These are phyloP conservation scores for Mediolabrus comicus DNA, from an alignment of 108 stramenopile species.

Conservation along the genomic window DNA sequence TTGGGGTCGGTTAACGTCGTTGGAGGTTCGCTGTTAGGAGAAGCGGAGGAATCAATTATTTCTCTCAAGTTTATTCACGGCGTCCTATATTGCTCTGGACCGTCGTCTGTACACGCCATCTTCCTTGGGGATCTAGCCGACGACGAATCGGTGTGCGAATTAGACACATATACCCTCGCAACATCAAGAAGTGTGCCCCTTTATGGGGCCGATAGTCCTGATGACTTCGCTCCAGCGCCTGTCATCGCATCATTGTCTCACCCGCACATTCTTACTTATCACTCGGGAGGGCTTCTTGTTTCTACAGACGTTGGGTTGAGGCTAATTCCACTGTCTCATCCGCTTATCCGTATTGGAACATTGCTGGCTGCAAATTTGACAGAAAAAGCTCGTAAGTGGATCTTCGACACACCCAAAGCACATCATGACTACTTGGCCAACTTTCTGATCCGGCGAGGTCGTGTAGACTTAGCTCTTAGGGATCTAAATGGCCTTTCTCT, in stretches of 20 bases:
- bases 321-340: slow-evolving; percentile 59
- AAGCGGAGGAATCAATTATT: slow-evolving; percentile 42
- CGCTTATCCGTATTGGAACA: slow-evolving; percentile 72
- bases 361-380: slow-evolving; percentile 64
- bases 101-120: slow-evolving; percentile 62
- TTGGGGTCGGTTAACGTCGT: slow-evolving; percentile 58
- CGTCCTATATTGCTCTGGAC: slow-evolving; percentile 70
- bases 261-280: slow-evolving; percentile 76
- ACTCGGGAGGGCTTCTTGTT: slow-evolving; percentile 71
- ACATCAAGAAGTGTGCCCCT: slow-evolving; percentile 42
- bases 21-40: slow-evolving; percentile 7
- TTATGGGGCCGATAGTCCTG: slow-evolving; percentile 8
- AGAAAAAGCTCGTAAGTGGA: slow-evolving; percentile 72
- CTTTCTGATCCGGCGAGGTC: slow-evolving; percentile 76
- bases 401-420: slow-evolving; percentile 51
- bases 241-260: slow-evolving; percentile 45
- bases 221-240: slow-evolving; percentile 11
- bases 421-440: slow-evolving; percentile 68
- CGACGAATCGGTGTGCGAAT: slow-evolving; percentile 55
- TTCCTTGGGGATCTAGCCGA: slow-evolving; percentile 66
- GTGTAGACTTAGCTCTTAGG: slow-evolving; percentile 55
- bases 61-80: slow-evolving; percentile 79
- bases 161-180: slow-evolving; percentile 69
- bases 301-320: slow-evolving; percentile 65
- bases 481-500: slow-evolving; percentile 66